Conservation (phyloP, 768 basidiomycete genomes). For the Naganishia randhawae region DNA sequence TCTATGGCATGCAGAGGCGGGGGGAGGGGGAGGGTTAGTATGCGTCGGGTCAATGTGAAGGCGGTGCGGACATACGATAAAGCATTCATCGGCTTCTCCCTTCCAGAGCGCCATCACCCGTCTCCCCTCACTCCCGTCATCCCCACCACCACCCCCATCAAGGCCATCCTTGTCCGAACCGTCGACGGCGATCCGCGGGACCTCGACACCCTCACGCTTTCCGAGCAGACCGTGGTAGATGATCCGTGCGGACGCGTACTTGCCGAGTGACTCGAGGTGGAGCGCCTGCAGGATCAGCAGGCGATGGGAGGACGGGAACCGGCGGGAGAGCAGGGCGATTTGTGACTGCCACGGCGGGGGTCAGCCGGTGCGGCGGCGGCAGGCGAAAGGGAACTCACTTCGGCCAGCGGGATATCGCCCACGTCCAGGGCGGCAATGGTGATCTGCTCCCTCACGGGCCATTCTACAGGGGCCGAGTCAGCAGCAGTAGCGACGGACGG, state of each 20-base stretch:
- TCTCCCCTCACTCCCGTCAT: conserved; percentile 38
- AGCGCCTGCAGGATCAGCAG: conserved; percentile 45
- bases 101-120: conserved; percentile 38
- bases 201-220: conserved; percentile 7
- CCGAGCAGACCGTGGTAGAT: conserved; percentile 43
- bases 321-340: conserved; percentile 35
- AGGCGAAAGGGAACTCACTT: conserved; percentile 33
- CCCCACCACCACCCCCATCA: not conserved
- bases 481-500: not conserved
- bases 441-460: conserved; percentile 48
- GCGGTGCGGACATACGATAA: conserved; percentile 25
- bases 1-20: conserved; percentile 30
- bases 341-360: conserved; percentile 35
- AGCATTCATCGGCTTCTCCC: conserved; percentile 24
- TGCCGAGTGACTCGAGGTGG: conserved; percentile 40
- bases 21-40: not conserved
- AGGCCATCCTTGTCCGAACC: not conserved
- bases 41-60: not conserved
- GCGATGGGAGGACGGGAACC: conserved; percentile 47
- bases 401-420: conserved; percentile 35
- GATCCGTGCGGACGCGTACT: conserved; percentile 34
- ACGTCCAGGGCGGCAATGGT: conserved; percentile 49
- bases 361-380: not conserved
- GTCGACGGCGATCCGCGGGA: not conserved
- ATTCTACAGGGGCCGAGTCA: conserved; percentile 36